A percentile compares a stretch with the other conserved stretches of the same genome.
Conservation (phyloP, 1,139 yeast genomes). For the Suhomyces choctaworum region DNA sequence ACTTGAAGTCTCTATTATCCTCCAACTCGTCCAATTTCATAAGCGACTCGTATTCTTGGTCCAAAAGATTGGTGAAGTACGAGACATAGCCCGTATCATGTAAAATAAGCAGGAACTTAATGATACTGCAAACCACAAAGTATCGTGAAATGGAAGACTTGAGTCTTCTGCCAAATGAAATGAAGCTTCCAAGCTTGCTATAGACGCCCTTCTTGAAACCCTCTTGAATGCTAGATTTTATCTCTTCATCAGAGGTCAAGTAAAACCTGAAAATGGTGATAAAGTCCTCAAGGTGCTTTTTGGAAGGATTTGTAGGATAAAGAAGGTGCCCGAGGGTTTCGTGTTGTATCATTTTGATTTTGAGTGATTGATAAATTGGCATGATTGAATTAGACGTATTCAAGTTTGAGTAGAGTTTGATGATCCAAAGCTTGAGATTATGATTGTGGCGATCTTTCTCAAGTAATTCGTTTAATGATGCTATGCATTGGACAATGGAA, state of each 20-base stretch:
- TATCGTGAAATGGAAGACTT: constrained; percentile 39
- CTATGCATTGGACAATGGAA: constrained; percentile 32
- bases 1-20: constrained; percentile 54
- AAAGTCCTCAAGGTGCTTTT: constrained; percentile 27
- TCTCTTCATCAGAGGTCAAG: constrained; percentile 51
- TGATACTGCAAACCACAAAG: constrained; percentile 33
- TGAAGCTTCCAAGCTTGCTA: constrained; percentile 62
- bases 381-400: constrained; percentile 56
- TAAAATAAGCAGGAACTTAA: constrained; percentile 37
- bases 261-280: constrained; percentile 47
- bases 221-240: constrained; percentile 40
- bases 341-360: constrained; percentile 74
- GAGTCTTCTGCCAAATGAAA: constrained; percentile 50
- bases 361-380: constrained; percentile 52
- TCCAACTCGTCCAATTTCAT: constrained; percentile 13
- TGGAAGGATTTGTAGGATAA: constrained; percentile 36
- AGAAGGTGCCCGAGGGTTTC: constrained; percentile 70
- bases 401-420: constrained; percentile 59
- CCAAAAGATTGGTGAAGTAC: constrained; percentile 27
- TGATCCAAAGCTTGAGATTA: constrained; percentile 67
- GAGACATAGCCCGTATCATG: constrained; percentile 34
- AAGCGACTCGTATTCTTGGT: constrained; percentile 7
- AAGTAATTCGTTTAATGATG: constrained; percentile 49
- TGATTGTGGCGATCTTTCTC: constrained; percentile 62
- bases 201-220: constrained; percentile 58